These are phyloP conservation scores for Phyllostachys edulis DNA, from an alignment of 176 grass and related monocot species.

Conservation along the genomic window DNA sequence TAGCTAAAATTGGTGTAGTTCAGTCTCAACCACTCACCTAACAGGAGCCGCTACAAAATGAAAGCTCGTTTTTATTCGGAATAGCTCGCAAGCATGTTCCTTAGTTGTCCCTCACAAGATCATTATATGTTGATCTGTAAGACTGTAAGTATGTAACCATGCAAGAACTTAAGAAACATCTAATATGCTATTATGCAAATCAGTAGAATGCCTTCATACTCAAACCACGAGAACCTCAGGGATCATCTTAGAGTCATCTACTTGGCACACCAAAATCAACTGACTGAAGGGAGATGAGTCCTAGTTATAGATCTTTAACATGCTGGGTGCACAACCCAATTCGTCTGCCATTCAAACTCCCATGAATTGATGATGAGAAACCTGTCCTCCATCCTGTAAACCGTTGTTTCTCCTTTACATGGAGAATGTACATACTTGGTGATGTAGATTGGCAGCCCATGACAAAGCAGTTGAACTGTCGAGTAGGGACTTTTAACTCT, in stretches of 20 bases:
- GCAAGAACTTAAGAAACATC: background rate
- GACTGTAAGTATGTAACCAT: too few relatives aligned
- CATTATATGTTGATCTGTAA: background rate
- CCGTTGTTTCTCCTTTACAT: conserved; percentile 78
- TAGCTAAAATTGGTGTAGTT: background rate
- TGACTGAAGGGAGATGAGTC: conserved; percentile 81
- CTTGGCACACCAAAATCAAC: conserved; percentile 76
- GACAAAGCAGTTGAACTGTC: conserved; percentile 73
- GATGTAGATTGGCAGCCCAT: conserved; percentile 50
- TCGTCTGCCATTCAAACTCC: conserved; percentile 64
- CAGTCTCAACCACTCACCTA: background rate
- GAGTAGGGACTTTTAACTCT: conserved; percentile 65
- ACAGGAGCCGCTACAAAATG: conserved; percentile 6
- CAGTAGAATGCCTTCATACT: background rate
- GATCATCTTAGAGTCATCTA: conserved; percentile 32
- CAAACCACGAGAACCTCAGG: background rate
- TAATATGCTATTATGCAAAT: background rate
- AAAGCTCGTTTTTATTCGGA: background rate
- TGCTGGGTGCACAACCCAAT: conserved; percentile 84
- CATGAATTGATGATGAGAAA: conserved; percentile 81
- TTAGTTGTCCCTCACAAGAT: background rate
- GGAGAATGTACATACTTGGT: conserved; percentile 75
- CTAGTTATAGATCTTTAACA: conserved; percentile 92
- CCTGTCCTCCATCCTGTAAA: conserved; percentile 93
- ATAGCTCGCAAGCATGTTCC: background rate